Percentiles rank a stretch among this genome's conserved stretches.
These are phyloP conservation scores for Rhizophagus sp. DNA, from an alignment of 192 early-diverging fungal genomes.

Conservation along the genomic window DNA sequence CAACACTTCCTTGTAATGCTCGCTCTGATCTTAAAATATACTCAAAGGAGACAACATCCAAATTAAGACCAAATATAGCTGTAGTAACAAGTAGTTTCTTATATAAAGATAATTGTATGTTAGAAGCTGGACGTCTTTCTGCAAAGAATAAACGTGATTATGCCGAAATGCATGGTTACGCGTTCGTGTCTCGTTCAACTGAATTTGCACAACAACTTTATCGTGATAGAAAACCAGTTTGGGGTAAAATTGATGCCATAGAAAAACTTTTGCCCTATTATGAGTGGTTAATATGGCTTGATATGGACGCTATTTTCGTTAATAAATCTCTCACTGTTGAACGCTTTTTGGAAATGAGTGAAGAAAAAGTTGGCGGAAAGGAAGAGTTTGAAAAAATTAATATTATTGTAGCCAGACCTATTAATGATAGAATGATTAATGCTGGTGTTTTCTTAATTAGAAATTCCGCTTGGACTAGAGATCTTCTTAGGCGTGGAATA, in stretches of 20 bases:
- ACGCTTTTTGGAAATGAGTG: constrained; percentile 39
- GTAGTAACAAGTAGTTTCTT: constrained; percentile 58
- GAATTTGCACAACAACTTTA: constrained; percentile 55
- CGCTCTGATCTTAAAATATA: constrained; percentile 33
- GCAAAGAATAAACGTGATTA: constrained; percentile 57
- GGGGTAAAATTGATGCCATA: constrained; percentile 59
- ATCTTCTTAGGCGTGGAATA: constrained; percentile 49
- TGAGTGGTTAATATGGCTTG: constrained; percentile 64
- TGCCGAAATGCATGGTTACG: constrained; percentile 50
- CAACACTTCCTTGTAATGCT: constrained; percentile 35
- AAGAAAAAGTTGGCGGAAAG: constrained; percentile 29
- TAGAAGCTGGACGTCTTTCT: constrained; percentile 41
- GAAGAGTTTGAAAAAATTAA: constrained; percentile 43
- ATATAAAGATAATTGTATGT: constrained; percentile 57
- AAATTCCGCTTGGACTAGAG: constrained; percentile 53
- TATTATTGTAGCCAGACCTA: constrained; percentile 50
- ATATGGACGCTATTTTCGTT: constrained; percentile 60
- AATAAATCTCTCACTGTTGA: constrained; percentile 45
- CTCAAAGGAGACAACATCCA: constrained; percentile 22
- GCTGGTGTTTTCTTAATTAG: constrained; percentile 61
- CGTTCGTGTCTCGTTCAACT: constrained; percentile 52
- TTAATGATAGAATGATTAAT: constrained; percentile 53
- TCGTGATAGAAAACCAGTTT: constrained; percentile 48
- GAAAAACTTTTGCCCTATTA: constrained; percentile 59
- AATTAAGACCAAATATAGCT: constrained; percentile 39